Evolutionary conservation across 495 filamentous ascomycete species (phyloP), one percentile per base, ranked within the genome.

Genomic region (Entonaema liquescens): DNA sequence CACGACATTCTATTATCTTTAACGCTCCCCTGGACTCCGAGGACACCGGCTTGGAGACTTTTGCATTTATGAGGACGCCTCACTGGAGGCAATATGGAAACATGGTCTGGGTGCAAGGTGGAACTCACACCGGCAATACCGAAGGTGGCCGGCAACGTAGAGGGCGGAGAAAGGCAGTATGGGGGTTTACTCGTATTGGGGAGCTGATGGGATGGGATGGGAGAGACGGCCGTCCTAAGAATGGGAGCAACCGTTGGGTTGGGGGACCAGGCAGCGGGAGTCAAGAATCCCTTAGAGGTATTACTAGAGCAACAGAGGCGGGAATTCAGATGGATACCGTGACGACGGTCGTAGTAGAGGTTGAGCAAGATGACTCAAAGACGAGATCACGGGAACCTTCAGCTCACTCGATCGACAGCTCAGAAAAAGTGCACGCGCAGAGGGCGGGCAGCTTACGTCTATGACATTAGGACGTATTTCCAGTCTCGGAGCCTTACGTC

Each of bases 1-100:
- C 91, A n/a, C 84, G 91, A 3, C 80, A 83, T 15, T 74, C 81
- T 23, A 82, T 87, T 67, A 78, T 87, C 21, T 87, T 86, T 58
- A 63, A 73, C n/a, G 71, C 73, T 60, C 68, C 70, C 15, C 79
- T 79, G 13, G 76, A 79, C 17, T 75, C 73, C n/a, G 77, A 82
- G 36, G 79, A 83, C 9, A 78, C 74, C 5, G 84, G 84, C 11
- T 38, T 86, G 8, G 79, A 79, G 13, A 87, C 83, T 0, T 86
- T 87, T 50, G 65, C 78, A 1, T 86, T 86, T 50, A 82, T 85
- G 79, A 77, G 80, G 15, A 82, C 80, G 19, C 77, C 82, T 7
- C 76, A 68, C n/a, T 74, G 68, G 44, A 56, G 77, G 25, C 63
- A 65, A 15, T 84, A 74, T 33, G 82, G 82, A 29, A 84, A 84